Base-by-base conservation (phyloP, 768 basidiomycete genomes). In the Cantharellus cinnabarinus region DNA sequence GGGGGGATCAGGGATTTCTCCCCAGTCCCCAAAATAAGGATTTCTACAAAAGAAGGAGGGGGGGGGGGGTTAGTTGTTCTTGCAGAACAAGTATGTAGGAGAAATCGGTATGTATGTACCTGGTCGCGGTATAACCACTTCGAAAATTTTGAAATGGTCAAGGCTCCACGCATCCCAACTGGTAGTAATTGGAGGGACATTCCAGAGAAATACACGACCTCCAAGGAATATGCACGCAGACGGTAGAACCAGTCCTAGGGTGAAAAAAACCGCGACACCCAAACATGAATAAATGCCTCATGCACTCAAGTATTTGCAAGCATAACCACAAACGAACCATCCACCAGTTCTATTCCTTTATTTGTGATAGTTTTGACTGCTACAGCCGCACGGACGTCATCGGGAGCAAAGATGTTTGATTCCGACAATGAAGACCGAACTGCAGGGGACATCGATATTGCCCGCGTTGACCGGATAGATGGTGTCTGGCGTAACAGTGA, bases 1-100 rank as follows among this genome's bases (percentile, higher is more conserved):
- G 91, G 20, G 0, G 85, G 80, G 57, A 82, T 82, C 3, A 80
- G 70, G 29, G 83, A 76, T 3, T 74, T 75, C 62, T 74, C 76
- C 0, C 94, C 94, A 0, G 94, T 95, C 0, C 94, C 94, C 10
- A 99, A 72, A 2, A 98, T 68, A 39, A 98, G 70, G 42, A 99
- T 88, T 68, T 99, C 94, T 97, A 61, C 20, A 29, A 29, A 29
- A 29, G 20, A 1, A 29, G 20, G n/a, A n/a, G n/a, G n/a, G 20
- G 20, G 20, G 20, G 20, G 20, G 20, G 20, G 20, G 20, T 29
- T 29, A 29, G 20, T 29, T 29, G 20, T 29, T 29, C 20, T 48
- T 29, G 44, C 44, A 48, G 44, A 48, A 48, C 10, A 10, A 48
- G 44, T 10, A 29, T 48, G 44, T 10, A 29, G 10, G 29, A 10